Percentiles rank a stretch among this genome's conserved stretches.
Conservation (phyloP, 345 rosid genomes). For the Euphorbia peplus region DNA sequence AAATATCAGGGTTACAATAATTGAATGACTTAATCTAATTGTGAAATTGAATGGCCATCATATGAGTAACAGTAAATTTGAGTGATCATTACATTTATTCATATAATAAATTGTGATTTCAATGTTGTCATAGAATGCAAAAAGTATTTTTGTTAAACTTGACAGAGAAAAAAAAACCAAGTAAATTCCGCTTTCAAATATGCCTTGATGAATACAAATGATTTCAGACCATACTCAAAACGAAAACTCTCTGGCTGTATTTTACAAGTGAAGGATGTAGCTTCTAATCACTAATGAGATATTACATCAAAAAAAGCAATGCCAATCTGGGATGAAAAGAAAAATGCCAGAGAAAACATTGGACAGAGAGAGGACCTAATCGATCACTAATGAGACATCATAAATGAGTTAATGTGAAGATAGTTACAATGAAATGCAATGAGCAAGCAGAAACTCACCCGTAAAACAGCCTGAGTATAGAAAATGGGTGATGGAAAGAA, state of each 20-base stretch:
- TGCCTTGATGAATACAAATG: too few relatives aligned
- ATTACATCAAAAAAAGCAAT: background rate
- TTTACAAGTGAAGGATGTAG: background rate
- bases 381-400: conserved; percentile 7
- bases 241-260: background rate
- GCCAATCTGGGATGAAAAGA: background rate
- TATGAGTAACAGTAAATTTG: too few relatives aligned
- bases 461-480: conserved; percentile 13
- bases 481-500: background rate
- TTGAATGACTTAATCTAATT: too few relatives aligned
- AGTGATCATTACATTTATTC: too few relatives aligned
- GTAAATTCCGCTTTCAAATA: too few relatives aligned
- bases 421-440: conserved; percentile 14
- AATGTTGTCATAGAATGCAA: too few relatives aligned
- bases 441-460: conserved; percentile 24
- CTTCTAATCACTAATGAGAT: background rate
- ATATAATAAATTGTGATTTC: too few relatives aligned
- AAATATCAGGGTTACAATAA: too few relatives aligned
- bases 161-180: too few relatives aligned
- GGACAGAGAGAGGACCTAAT: background rate
- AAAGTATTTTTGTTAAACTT: too few relatives aligned
- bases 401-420: conserved; percentile 16
- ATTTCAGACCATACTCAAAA: too few relatives aligned
- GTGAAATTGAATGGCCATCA: too few relatives aligned
- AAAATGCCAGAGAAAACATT: background rate